Conservation (phyloP, 1,139 yeast genomes). For the Debaryomycetaceae sp. region DNA sequence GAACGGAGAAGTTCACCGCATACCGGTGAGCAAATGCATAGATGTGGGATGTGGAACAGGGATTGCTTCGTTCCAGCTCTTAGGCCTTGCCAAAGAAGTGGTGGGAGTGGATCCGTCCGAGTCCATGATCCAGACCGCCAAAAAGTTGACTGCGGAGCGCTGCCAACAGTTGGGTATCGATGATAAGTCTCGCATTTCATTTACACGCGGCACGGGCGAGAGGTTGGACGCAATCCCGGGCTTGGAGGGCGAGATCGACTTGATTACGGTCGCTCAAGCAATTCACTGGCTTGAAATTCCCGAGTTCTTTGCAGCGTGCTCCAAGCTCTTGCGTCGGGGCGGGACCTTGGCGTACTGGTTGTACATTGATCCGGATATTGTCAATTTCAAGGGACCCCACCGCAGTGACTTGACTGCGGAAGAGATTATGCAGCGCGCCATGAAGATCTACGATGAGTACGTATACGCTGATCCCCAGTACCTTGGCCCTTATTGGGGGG, state of each 20-base stretch:
- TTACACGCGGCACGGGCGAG: slow-evolving; percentile 27
- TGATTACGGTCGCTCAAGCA: slow-evolving; percentile 37
- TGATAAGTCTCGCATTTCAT: slow-evolving; percentile 17
- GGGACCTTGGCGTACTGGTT: slow-evolving; percentile 36
- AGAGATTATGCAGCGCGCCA: slow-evolving; percentile 13
- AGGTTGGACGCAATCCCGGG: slow-evolving; percentile 13
- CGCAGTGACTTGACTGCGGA: slow-evolving; percentile 8
- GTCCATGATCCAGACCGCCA: slow-evolving; percentile 25
- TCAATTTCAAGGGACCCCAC: slow-evolving; percentile 14
- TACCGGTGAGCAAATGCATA: slow-evolving; percentile 15
- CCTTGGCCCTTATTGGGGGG: slow-evolving; percentile 36
- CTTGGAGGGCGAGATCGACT: slow-evolving; percentile 15
- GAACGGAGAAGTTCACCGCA: slow-evolving; percentile 5
- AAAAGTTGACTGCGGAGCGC: slow-evolving; percentile 13
- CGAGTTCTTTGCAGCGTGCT: slow-evolving; percentile 18
- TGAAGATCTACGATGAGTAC: slow-evolving; percentile 19
- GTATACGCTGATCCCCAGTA: slow-evolving; percentile 25
- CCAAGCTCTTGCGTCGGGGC: slow-evolving; percentile 21
- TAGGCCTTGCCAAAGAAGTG: slow-evolving; percentile 19
- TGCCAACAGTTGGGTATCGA: slow-evolving; percentile 16
- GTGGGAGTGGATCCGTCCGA: slow-evolving; percentile 26
- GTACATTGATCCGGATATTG: slow-evolving; percentile 30
- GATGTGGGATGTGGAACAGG: slow-evolving; percentile 36
- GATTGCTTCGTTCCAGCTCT: slow-evolving; percentile 27
- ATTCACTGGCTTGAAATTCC: slow-evolving; percentile 36